Evolutionary conservation across 2,329 filamentous ascomycete species (phyloP).

Genomic region (Talaromyces sp.): DNA sequence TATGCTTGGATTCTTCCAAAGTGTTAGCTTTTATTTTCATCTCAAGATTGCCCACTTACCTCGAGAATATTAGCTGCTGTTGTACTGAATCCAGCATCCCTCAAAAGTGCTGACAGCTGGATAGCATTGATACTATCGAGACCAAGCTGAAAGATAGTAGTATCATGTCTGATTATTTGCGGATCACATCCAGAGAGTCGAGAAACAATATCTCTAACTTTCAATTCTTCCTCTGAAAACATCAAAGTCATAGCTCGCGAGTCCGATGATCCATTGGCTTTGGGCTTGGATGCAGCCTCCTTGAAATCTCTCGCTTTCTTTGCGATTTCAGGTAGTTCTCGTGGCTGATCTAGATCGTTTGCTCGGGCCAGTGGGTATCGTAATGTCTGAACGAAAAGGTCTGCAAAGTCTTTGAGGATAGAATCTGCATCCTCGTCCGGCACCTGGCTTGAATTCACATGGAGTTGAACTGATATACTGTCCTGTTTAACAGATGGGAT

Average conservation of each 20-base stretch:
- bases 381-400: constrained; percentile 28
- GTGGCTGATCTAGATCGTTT: constrained; percentile 19
- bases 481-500: constrained; percentile 52
- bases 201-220: constrained; percentile 54
- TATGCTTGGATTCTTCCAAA: constrained; percentile 29
- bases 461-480: constrained; percentile 54
- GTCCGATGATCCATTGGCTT: not conserved
- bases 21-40: constrained; percentile 11
- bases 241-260: not conserved
- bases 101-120: constrained; percentile 67
- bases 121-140: constrained; percentile 84
- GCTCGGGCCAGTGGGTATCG: constrained; percentile 25
- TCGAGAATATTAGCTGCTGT: constrained; percentile 71
- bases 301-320: constrained; percentile 9
- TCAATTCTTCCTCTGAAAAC: constrained; percentile 37
- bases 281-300: not conserved
- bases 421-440: constrained; percentile 16
- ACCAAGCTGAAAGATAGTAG: constrained; percentile 81
- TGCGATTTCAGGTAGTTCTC: constrained; percentile 22
- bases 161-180: constrained; percentile 51
- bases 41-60: constrained; percentile 20
- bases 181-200: constrained; percentile 51
- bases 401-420: constrained; percentile 25
- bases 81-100: constrained; percentile 53
- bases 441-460: constrained; percentile 47